A percentile compares a stretch with the other conserved stretches of the same genome.
Conservation (phyloP, 2,329 filamentous ascomycete genomes). For the Aureobasidium sp. region DNA sequence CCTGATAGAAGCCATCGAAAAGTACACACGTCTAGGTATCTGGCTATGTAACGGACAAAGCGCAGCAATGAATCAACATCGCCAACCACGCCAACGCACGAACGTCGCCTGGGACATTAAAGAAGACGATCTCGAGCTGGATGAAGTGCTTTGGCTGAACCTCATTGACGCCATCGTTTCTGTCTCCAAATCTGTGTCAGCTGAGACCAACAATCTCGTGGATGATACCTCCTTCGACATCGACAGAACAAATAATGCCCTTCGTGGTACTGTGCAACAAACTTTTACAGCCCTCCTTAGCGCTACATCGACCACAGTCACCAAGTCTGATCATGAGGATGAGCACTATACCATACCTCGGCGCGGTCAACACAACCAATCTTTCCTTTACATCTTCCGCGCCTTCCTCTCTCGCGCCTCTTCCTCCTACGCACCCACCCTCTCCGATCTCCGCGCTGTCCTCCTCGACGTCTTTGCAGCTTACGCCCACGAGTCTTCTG, state of each 20-base stretch:
- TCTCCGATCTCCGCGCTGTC: constrained; percentile 79
- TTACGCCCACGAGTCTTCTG: constrained; percentile 89
- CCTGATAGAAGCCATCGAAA: constrained; percentile 70
- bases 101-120: constrained; percentile 40
- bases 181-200: constrained; percentile 40
- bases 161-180: constrained; percentile 56
- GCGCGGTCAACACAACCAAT: constrained; percentile 27
- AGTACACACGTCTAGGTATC: constrained; percentile 86
- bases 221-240: constrained; percentile 13
- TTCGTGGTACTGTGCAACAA: constrained; percentile 16
- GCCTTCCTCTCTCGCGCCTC: constrained; percentile 82
- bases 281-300: constrained; percentile 19
- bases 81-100: constrained; percentile 28
- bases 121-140: constrained; percentile 51
- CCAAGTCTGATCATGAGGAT: background rate
- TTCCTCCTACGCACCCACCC: constrained; percentile 64
- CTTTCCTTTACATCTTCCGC: constrained; percentile 82
- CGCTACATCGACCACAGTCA: constrained; percentile 21
- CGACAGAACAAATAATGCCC: constrained; percentile 63
- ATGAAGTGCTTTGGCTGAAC: constrained; percentile 61
- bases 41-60: constrained; percentile 91
- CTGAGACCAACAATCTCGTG: constrained; percentile 32
- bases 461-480: constrained; percentile 87
- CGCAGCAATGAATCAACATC: constrained; percentile 22
- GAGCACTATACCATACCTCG: background rate